Conservation (phyloP, 805 yeast species). For the Yamadazyma nakazawae region DNA sequence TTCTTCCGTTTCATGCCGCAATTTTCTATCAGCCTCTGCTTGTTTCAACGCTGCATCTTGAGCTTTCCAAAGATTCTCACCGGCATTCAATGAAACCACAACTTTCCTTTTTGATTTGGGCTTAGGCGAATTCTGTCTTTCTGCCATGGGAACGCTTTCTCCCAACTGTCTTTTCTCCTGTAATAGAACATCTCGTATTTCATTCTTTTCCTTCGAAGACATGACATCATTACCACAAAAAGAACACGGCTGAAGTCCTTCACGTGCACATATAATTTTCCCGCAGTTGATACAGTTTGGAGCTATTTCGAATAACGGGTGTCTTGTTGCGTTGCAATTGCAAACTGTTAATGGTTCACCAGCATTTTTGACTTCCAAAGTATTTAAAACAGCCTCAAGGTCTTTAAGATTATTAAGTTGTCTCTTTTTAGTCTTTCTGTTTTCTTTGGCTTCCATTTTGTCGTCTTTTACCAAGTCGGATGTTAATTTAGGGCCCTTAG, state of each 20-base stretch:
- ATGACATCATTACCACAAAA: constrained; percentile 72
- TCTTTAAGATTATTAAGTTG: constrained; percentile 59
- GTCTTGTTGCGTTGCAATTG: constrained; percentile 82
- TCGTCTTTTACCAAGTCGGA: constrained; percentile 8
- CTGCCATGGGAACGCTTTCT: constrained; percentile 18
- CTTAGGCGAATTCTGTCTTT: constrained; percentile 16
- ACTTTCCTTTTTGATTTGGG: constrained; percentile 8
- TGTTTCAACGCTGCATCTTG: constrained; percentile 63
- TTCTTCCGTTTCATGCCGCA: constrained; percentile 20
- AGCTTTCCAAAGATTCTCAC: constrained; percentile 62
- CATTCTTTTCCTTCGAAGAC: constrained; percentile 55
- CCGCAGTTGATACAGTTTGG: constrained; percentile 97
- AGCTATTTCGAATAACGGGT: constrained; percentile 83
- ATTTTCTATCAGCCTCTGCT: constrained; percentile 46
- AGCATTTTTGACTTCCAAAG: constrained; percentile 37
- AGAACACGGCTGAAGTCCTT: constrained; percentile 88
- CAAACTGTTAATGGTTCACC: constrained; percentile 37
- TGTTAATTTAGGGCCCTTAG: constrained; percentile 8
- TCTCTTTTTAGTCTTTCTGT: constrained; percentile 36
- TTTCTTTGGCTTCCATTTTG: constrained; percentile 15
- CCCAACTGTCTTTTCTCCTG: constrained; percentile 47
- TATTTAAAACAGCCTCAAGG: constrained; percentile 58
- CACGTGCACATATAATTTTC: constrained; percentile 83
- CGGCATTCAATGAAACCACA: constrained; percentile 24
- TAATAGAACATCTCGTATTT: constrained; percentile 51